These are phyloP conservation scores for Lyophyllum shimeji DNA, from an alignment of 768 basidiomycete species.

Conservation along the genomic window DNA sequence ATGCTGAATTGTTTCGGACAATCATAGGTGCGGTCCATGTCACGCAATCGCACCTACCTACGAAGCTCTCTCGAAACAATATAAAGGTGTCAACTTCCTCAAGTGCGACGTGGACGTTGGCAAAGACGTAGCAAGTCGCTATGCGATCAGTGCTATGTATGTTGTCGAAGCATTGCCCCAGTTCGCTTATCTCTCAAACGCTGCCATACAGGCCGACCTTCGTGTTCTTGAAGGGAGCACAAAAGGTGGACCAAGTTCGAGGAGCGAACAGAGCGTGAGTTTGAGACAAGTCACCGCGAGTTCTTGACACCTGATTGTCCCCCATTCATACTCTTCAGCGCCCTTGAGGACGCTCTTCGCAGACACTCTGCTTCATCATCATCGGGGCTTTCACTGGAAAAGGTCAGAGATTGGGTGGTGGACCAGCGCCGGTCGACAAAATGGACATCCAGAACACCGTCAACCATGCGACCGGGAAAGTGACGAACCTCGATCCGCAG, in stretches of 20 bases:
- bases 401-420: conserved; percentile 71
- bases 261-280: conserved; percentile 70
- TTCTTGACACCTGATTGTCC: neutral
- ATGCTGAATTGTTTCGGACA: conserved; percentile 8
- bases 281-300: neutral
- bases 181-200: neutral
- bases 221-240: conserved; percentile 66
- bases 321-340: conserved; percentile 37
- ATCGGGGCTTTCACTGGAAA: conserved; percentile 62
- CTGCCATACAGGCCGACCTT: conserved; percentile 70
- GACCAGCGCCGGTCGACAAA: conserved; percentile 34
- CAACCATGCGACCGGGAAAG: conserved; percentile 31
- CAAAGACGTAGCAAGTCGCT: conserved; percentile 61
- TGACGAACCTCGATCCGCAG: conserved; percentile 63
- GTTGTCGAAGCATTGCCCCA: conserved; percentile 14
- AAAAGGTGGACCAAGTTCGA: conserved; percentile 68
- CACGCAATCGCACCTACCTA: conserved; percentile 78
- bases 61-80: conserved; percentile 68
- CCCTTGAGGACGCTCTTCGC: conserved; percentile 56
- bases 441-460: conserved; percentile 32
- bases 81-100: conserved; percentile 73
- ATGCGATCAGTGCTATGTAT: conserved; percentile 74
- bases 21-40: conserved; percentile 81
- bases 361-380: conserved; percentile 46
- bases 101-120: conserved; percentile 82